phyloP scores from a whole-genome alignment of 2,329 filamentous ascomycete genomes.

The Alternaria sp. region DNA sequence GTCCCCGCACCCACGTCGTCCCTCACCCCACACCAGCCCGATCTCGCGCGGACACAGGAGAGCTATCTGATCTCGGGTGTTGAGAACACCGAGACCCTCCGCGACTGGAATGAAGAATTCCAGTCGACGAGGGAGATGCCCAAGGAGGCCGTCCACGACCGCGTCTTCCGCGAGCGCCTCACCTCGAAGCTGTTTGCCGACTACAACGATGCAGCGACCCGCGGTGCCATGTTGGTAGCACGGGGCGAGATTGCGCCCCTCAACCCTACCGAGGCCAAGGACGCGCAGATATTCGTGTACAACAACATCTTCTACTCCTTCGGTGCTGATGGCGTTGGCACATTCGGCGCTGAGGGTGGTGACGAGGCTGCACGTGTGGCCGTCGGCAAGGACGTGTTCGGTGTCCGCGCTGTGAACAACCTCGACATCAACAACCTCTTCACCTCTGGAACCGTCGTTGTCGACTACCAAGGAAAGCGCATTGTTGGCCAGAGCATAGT shows the following conservation, averaged over 20 bases:
- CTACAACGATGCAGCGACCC: constrained; percentile 93
- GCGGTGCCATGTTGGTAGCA: constrained; percentile 89
- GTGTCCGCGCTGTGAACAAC: constrained; percentile 94
- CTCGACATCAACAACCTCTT: constrained; percentile 94
- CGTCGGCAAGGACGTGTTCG: constrained; percentile 94
- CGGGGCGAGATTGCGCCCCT: constrained; percentile 90
- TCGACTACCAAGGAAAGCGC: constrained; percentile 96
- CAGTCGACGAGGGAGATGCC: constrained; percentile 95
- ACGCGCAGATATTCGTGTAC: constrained; percentile 98
- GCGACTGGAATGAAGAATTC: constrained; percentile 99
- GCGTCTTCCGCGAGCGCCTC: constrained; percentile 92
- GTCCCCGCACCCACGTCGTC: constrained; percentile 73
- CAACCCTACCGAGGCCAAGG: constrained; percentile 89
- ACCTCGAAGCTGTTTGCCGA: constrained; percentile 97
- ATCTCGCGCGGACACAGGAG: constrained; percentile 90
- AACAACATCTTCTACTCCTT: constrained; percentile 99
- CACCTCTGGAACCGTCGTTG: constrained; percentile 93
- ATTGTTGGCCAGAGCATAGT: constrained; percentile 98
- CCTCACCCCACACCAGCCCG: constrained; percentile 74
- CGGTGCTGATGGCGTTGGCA: constrained; percentile 94
- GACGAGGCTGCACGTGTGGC: constrained; percentile 96
- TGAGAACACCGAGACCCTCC: constrained; percentile 90
- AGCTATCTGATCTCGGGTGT: constrained; percentile 87
- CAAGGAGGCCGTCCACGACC: constrained; percentile 90
- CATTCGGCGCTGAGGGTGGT: constrained; percentile 93